Evolutionary conservation across 2,329 filamentous ascomycete genomes (phyloP).

Genomic region (Monosporascus sp.): DNA sequence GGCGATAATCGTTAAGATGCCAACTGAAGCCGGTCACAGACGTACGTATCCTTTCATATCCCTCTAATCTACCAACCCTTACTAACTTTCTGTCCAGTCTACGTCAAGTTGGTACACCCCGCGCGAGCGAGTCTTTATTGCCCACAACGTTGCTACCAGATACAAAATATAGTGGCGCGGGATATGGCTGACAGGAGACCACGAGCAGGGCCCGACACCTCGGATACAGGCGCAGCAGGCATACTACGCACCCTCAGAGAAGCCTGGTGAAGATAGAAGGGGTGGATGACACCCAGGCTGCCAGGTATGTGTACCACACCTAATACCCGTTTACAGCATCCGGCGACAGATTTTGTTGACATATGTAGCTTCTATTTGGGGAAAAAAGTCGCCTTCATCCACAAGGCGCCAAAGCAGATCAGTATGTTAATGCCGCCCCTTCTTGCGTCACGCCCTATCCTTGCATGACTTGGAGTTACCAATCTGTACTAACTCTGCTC

Average conservation of each 20-base stretch:
- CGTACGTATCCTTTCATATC: slow-evolving; percentile 1
- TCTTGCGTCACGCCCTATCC: too few relatives aligned
- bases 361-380: slow-evolving; percentile 10
- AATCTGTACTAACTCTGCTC: too few relatives aligned
- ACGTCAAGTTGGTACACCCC: slow-evolving; percentile 12
- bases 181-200: slow-evolving; percentile 3
- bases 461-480: too few relatives aligned
- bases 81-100: slow-evolving; percentile 6
- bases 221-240: slow-evolving; percentile 10
- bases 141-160: background rate
- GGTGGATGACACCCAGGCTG: slow-evolving; percentile 8
- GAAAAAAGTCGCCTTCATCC: slow-evolving; percentile 11
- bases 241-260: slow-evolving; percentile 8
- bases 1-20: slow-evolving; percentile 4
- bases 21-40: slow-evolving; percentile 11
- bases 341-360: background rate
- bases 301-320: slow-evolving; percentile 7
- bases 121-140: background rate
- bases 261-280: slow-evolving; percentile 13
- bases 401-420: slow-evolving; percentile 11
- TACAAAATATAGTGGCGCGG: background rate
- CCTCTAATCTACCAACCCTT: background rate
- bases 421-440: slow-evolving; percentile 2
- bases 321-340: background rate
- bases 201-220: slow-evolving; percentile 11